A percentile compares a stretch with the other conserved stretches of the same genome.
Conservation (phyloP, 148 eudicot species). For the Arctostaphylos glauca region DNA sequence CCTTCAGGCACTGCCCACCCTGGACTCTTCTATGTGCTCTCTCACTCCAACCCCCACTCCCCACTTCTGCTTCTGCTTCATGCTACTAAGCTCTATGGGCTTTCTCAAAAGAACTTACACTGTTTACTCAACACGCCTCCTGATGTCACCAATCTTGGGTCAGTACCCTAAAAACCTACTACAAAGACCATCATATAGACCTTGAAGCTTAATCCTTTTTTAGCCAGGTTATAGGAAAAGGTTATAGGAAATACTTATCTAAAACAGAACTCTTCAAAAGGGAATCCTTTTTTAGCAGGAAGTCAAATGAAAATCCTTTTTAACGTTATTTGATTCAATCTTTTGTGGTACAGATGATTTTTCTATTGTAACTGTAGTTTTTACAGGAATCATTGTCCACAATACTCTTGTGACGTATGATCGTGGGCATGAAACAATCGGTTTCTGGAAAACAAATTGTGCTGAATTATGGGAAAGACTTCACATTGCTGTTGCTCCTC, state of each 20-base stretch:
- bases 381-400: constrained; percentile 77
- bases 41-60: background rate
- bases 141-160: background rate
- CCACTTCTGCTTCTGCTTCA: background rate
- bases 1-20: background rate
- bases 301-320: background rate
- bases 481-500: constrained; percentile 37
- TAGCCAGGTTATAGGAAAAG: background rate
- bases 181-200: background rate
- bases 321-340: background rate
- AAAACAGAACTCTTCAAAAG: background rate
- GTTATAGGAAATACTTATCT: background rate
- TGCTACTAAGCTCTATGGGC: constrained; percentile 4
- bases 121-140: background rate
- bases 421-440: constrained; percentile 73
- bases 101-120: background rate
- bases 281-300: background rate
- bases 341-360: background rate
- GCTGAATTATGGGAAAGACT: constrained; percentile 82
- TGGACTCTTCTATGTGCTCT: background rate
- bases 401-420: constrained; percentile 94
- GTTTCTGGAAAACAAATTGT: constrained; percentile 99
- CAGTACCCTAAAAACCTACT: background rate
- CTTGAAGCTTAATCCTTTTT: background rate
- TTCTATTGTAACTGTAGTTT: background rate